These are phyloP conservation scores for Cubamyces lactineus DNA, from an alignment of 768 basidiomycete species.

Conservation along the genomic window DNA sequence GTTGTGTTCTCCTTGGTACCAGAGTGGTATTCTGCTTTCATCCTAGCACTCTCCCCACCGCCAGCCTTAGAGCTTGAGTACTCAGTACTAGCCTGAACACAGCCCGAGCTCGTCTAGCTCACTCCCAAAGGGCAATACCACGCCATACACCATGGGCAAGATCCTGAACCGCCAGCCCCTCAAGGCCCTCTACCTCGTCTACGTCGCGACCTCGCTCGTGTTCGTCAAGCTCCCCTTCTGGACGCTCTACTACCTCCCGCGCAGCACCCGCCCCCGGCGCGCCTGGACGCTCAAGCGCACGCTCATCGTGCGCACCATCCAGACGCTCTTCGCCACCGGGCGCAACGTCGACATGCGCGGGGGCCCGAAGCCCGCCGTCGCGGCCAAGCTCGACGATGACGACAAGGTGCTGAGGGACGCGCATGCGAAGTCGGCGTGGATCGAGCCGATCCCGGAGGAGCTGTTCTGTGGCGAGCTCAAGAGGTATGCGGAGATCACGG, in stretches of 20 bases:
- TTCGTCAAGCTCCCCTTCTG: not conserved
- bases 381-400: not conserved
- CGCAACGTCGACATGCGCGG: not conserved
- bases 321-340: not conserved
- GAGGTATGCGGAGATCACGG: conserved; percentile 11
- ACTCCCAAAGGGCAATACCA: too few species aligned
- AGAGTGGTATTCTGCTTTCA: too few species aligned
- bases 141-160: too few species aligned
- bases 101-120: too few species aligned
- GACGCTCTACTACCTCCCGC: not conserved
- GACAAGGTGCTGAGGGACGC: conserved; percentile 5
- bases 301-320: conserved; percentile 7
- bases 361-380: not conserved
- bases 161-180: not conserved
- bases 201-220: not conserved
- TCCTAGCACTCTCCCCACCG: too few species aligned
- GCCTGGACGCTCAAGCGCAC: conserved; percentile 16
- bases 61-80: too few species aligned
- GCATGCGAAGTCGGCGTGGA: conserved; percentile 22
- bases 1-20: too few species aligned
- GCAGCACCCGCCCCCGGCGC: not conserved
- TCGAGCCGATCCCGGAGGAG: conserved; percentile 17
- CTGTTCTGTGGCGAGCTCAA: conserved; percentile 1
- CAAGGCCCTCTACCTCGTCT: not conserved
- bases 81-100: too few species aligned